Percentiles rank a stretch among this genome's conserved stretches.
phyloP scores from a whole-genome alignment of 305 asterid genomes.

The Andrographis paniculata region DNA sequence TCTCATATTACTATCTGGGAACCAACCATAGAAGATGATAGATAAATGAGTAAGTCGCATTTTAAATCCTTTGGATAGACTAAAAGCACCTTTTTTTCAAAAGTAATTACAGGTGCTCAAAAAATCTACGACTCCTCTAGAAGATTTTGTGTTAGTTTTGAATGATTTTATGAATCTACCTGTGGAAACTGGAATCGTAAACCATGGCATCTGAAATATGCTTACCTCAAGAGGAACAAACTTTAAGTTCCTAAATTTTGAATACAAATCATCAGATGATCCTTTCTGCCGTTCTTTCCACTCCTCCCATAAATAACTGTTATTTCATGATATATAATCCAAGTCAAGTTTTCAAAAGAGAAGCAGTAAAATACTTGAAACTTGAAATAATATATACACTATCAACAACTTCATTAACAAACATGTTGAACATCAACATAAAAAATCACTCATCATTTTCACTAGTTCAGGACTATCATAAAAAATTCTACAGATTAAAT shows the following conservation, averaged over 20 bases:
- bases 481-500: neutral
- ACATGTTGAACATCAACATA: too few species aligned
- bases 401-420: too few species aligned
- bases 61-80: neutral
- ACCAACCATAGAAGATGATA: neutral
- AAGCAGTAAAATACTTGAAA: conserved; percentile 6
- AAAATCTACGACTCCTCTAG: neutral
- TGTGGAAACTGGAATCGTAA: neutral
- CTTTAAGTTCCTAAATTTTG: conserved; percentile 64
- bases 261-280: conserved; percentile 45
- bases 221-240: conserved; percentile 81
- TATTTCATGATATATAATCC: conserved; percentile 21
- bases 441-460: too few species aligned
- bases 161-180: neutral
- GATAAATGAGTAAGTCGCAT: neutral
- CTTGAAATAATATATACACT: too few species aligned
- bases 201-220: neutral
- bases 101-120: neutral
- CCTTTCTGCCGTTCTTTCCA: conserved; percentile 85
- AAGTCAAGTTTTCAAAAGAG: conserved; percentile 5
- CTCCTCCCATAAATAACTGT: conserved; percentile 94
- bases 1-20: neutral
- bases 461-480: too few species aligned
- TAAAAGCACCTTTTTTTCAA: neutral
- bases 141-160: neutral